Evolutionary conservation across 345 rosid species (phyloP).

Genomic region (Bruguiera gymnorhiza): DNA sequence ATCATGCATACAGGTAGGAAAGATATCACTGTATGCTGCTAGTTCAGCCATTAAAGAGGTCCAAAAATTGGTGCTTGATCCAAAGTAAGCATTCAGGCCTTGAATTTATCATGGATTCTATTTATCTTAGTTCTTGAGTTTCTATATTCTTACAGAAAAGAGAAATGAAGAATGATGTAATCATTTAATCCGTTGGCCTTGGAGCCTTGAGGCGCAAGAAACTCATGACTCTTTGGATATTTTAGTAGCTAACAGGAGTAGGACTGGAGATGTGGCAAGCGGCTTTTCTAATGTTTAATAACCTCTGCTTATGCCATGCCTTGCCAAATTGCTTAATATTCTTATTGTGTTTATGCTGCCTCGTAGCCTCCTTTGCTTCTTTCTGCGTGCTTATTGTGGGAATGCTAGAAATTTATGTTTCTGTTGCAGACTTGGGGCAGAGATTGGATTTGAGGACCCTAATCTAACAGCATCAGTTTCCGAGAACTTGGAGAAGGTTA

Average conservation of each 20-base stretch:
- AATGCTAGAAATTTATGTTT: background rate
- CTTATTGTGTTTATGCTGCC: background rate
- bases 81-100: slow-evolving; percentile 55
- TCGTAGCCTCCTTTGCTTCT: background rate
- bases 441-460: slow-evolving; percentile 82
- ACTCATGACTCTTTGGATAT: too few species aligned
- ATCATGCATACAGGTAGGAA: slow-evolving; percentile 59
- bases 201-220: background rate
- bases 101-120: background rate
- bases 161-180: background rate
- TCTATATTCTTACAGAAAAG: background rate
- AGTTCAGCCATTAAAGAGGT: slow-evolving; percentile 96
- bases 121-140: background rate
- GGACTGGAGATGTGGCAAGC: background rate
- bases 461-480: slow-evolving; percentile 78
- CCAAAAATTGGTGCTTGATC: slow-evolving; percentile 86
- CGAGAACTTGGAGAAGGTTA: slow-evolving; percentile 63
- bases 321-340: background rate
- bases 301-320: background rate
- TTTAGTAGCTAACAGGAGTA: background rate
- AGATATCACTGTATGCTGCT: slow-evolving; percentile 87
- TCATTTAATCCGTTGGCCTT: background rate
- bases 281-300: background rate
- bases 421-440: slow-evolving; percentile 56
- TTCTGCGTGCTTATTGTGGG: background rate